Percentiles rank a stretch among this genome's conserved stretches.
These are phyloP conservation scores for Clathrospora elynae DNA, from an alignment of 2,329 filamentous ascomycete species.

Conservation along the genomic window DNA sequence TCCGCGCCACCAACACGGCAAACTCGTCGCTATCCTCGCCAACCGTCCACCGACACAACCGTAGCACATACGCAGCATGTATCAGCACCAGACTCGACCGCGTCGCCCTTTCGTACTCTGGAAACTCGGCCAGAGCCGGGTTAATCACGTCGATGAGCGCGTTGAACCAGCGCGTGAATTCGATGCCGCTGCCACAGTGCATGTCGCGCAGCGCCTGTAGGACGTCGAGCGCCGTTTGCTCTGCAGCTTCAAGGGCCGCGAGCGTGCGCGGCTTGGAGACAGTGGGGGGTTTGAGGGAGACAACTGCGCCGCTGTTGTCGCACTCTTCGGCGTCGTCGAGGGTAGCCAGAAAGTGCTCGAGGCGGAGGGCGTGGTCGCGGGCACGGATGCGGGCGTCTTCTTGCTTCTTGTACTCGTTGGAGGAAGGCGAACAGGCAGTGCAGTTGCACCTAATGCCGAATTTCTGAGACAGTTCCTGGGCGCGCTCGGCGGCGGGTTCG, in stretches of 20 bases:
- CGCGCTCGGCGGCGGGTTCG: conserved; percentile 8
- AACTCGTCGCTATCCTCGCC: not conserved
- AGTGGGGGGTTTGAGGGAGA: not conserved
- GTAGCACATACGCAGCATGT: not conserved
- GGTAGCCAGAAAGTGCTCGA: conserved; percentile 6
- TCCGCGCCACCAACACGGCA: not conserved
- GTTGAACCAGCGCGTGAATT: conserved; percentile 19
- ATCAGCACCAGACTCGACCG: not conserved
- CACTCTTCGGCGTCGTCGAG: not conserved
- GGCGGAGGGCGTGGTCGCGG: conserved; percentile 2
- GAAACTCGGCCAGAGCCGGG: not conserved
- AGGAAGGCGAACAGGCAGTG: conserved; percentile 10
- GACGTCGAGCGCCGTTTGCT: conserved; percentile 2
- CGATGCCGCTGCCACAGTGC: conserved; percentile 6
- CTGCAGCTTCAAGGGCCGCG: conserved; percentile 1
- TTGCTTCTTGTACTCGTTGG: too few relatives aligned
- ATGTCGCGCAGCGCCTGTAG: conserved; percentile 8
- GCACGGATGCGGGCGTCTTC: not conserved
- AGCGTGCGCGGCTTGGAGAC: conserved; percentile 1
- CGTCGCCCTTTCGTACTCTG: not conserved
- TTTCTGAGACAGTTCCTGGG: not conserved
- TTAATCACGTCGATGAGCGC: conserved; percentile 16
- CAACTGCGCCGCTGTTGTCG: too few relatives aligned
- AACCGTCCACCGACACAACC: not conserved
- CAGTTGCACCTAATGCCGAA: conserved; percentile 17